phyloP scores from a whole-genome alignment of 129 eudicot species.

The Logfia minima region DNA sequence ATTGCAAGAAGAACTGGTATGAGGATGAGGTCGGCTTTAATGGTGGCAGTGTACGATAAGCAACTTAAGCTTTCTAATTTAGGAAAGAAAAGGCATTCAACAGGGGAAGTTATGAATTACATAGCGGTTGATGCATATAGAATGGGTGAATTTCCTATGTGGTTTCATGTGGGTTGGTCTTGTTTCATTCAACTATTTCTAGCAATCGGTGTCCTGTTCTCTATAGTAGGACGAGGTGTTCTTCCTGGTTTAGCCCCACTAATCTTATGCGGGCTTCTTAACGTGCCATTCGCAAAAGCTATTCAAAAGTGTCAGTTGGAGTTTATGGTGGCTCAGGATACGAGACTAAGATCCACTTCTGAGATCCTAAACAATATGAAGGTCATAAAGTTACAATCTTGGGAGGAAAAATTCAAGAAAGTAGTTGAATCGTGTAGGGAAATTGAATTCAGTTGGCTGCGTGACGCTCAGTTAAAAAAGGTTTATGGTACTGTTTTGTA shows the following conservation, averaged over 20 bases:
- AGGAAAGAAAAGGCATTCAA: constrained; percentile 58
- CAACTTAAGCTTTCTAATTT: constrained; percentile 56
- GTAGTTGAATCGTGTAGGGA: constrained; percentile 47
- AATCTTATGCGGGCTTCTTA: constrained; percentile 45
- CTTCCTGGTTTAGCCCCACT: constrained; percentile 52
- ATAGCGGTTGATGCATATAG: constrained; percentile 68
- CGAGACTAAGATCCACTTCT: constrained; percentile 61
- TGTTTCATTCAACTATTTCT: constrained; percentile 37
- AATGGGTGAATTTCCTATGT: constrained; percentile 62
- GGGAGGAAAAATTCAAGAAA: constrained; percentile 70
- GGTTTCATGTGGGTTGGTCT: constrained; percentile 51
- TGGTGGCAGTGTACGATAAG: constrained; percentile 59
- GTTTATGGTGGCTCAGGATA: constrained; percentile 64
- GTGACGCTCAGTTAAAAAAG: constrained; percentile 40
- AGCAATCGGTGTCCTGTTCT: constrained; percentile 41
- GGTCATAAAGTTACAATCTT: constrained; percentile 76
- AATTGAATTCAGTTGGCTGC: constrained; percentile 55
- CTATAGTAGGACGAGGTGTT: constrained; percentile 49
- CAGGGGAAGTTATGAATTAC: constrained; percentile 63
- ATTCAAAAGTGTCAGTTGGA: constrained; percentile 53
- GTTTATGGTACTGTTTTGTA: constrained; percentile 42
- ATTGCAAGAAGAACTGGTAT: constrained; percentile 51
- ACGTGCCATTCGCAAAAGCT: constrained; percentile 52
- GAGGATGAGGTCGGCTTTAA: constrained; percentile 65
- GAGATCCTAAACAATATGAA: constrained; percentile 83